phyloP scores from a whole-genome alignment of 1,284 basidiomycete species.

The Tilletia walkeri region DNA sequence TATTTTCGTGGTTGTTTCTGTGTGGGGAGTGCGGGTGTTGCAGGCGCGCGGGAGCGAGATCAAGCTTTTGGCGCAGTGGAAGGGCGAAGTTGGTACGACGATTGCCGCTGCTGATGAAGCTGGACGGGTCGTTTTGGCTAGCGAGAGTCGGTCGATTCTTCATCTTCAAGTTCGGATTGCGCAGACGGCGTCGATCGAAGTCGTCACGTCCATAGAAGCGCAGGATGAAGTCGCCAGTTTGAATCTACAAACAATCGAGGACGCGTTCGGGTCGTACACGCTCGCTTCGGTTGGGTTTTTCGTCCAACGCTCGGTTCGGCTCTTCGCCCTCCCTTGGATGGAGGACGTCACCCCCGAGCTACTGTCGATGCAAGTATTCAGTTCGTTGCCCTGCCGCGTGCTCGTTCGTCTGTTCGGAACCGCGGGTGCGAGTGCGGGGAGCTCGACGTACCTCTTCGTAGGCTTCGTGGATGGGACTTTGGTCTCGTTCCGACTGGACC shows the following conservation, averaged over 20 bases:
- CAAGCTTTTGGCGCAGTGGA: conserved; percentile 21
- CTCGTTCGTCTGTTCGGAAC: conserved; percentile 68
- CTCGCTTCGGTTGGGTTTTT: conserved; percentile 72
- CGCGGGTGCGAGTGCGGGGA: conserved; percentile 27
- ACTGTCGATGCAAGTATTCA: conserved; percentile 23
- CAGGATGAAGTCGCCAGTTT: conserved; percentile 49
- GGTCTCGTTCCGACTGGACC: conserved; percentile 62
- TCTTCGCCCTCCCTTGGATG: conserved; percentile 64
- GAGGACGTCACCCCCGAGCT: conserved; percentile 41
- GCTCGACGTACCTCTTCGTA: conserved; percentile 67
- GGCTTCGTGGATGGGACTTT: conserved; percentile 79
- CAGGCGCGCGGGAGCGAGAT: conserved; percentile 15
- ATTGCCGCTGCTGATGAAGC: conserved; percentile 68
- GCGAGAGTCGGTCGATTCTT: conserved; percentile 53
- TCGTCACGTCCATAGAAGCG: conserved; percentile 25
- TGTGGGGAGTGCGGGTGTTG: conserved; percentile 23
- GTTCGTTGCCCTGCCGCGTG: conserved; percentile 66
- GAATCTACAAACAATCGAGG: not conserved
- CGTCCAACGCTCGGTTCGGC: conserved; percentile 67
- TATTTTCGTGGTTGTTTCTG: conserved; percentile 28
- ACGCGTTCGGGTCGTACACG: not conserved
- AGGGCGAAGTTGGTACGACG: conserved; percentile 59
- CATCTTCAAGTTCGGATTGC: conserved; percentile 59
- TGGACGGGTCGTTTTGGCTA: not conserved
- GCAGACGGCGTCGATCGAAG: conserved; percentile 48